These are phyloP conservation scores for Centella asiatica DNA, from an alignment of 129 eudicot genomes.

Conservation along the genomic window DNA sequence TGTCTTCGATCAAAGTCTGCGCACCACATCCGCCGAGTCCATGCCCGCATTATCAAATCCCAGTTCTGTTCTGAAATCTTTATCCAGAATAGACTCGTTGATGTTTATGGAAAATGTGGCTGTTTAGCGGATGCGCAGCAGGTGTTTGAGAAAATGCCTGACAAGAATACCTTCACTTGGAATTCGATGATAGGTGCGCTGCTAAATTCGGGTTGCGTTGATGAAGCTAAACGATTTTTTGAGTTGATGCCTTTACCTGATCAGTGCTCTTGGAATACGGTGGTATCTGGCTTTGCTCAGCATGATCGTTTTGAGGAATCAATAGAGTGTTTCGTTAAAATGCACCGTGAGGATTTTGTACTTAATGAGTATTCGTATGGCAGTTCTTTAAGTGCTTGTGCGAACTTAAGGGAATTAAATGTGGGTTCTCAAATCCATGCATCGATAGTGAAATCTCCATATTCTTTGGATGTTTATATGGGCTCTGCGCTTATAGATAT, in stretches of 20 bases:
- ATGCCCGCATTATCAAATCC: constrained; percentile 27
- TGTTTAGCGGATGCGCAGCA: constrained; percentile 19
- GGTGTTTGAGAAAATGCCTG: constrained; percentile 31
- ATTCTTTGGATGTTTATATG: constrained; percentile 19
- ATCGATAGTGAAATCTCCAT: constrained; percentile 23
- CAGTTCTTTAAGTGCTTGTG: constrained; percentile 36
- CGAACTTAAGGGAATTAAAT: constrained; percentile 23
- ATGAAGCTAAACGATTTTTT: constrained; percentile 23
- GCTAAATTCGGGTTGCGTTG: constrained; percentile 14
- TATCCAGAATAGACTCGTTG: constrained; percentile 40
- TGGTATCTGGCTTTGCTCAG: constrained; percentile 37
- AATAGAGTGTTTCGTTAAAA: constrained; percentile 18
- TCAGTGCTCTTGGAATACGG: constrained; percentile 42
- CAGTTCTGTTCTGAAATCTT: constrained; percentile 29
- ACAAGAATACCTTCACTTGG: constrained; percentile 27
- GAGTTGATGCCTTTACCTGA: constrained; percentile 26
- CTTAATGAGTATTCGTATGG: constrained; percentile 37
- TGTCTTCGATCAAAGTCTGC: constrained; percentile 21
- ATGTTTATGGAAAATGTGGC: constrained; percentile 29
- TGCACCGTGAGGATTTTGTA: constrained; percentile 25
- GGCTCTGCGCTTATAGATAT: constrained; percentile 44
- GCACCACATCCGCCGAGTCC: constrained; percentile 12
- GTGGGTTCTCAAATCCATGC: constrained; percentile 30
- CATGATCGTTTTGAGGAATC: constrained; percentile 23
- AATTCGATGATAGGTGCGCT: constrained; percentile 25